Base-by-base conservation (phyloP, 495 filamentous ascomycete genomes). In the Penicillium ucsense region DNA sequence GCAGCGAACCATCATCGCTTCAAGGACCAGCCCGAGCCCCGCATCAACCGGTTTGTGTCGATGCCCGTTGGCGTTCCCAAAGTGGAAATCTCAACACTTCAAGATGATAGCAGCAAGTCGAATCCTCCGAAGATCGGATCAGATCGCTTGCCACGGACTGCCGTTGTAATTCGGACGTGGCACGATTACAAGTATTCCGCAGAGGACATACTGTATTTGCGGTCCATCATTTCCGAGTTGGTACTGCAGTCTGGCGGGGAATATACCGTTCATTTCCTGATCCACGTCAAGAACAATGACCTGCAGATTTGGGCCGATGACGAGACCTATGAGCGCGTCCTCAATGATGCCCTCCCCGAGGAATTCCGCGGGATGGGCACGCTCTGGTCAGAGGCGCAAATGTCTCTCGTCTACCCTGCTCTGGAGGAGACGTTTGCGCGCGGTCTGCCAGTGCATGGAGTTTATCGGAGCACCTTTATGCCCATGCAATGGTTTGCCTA, bases 401-500 rank as follows among this genome's bases (percentile, higher is more conserved):
- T 96, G 90, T 66, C 79, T 31, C 77, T 89, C 30, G 72, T 94
- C 46, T 98, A 98, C 60, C 80, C 88, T 43, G 88, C 81, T 27
- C 69, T 98, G 33, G 74, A 79, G 45, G 88, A 95, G 52, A 82
- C 79, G 27, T 83, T 74, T 60, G 77, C 77, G 43, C 80, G 83
- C 8, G 82, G 81, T 5, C 71, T 95, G 3, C 87, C 86, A 2
- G 80, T 95, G 0, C 85, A 95, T 63, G 92, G 91, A 4, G 88
- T 88, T 0, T 97, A 97, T 66, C 85, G 92, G 36, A 86, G 84
- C 48, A 81, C 88, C 28, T 89, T 87, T 60, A 91, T 96, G 88
- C 87, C 91, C 7, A 80, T 97, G 71, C 92, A 96, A 58, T 84
- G 86, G 63, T 98, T 95, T 57, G 84, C 91, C 10, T 80, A 87